Evolutionary conservation across 352 stramenopile genomes (phyloP), one percentile per base, ranked within the genome.

Genomic region (Globisporangium paroecandrum): DNA sequence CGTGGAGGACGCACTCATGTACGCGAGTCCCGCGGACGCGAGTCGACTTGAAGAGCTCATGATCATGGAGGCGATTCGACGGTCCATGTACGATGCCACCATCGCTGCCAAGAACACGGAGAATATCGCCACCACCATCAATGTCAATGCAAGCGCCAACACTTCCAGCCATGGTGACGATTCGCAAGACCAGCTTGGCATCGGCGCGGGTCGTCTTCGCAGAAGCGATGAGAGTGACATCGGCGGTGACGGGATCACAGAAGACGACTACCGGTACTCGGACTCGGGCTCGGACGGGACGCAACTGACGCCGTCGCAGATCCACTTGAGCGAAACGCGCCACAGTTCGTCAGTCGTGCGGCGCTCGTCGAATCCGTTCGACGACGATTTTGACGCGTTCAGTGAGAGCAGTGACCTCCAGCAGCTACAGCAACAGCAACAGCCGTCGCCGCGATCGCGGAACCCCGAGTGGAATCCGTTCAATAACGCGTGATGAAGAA

Each of bases 1-100:
- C 10, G 49, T 36, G 36, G 66, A 64, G 54, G 59, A 57, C 57
- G 78, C 68, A 27, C 47, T 79, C 32, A 58, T 83, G 61, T 68
- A 74, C 53, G 73, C 75, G 9, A 87, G 81, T 22, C 74, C 83
- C 0, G 74, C 76, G 13, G 83, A 91, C 49, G 83, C 83, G 24
- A 76, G 70, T 10, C 78, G 77, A 41, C 71, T 94, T 29, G 87
- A 94, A 58, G 84, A 94, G 58, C 73, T 94, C 61, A 91, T 94
- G 84, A 73, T 94, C 10, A 71, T 94, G 77, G 87, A 94, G 53
- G 87, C 87, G 9, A 91, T 94, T 65, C 87, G 84, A 32, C 82
- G 87, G 46, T 94, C 86, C 6, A 91, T 94, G 86, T 81, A 79
- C 10, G 83, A 91, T 59, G 22, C 84, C 27, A 75, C 72, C 22